phyloP scores from a whole-genome alignment of 2,329 filamentous ascomycete species.

The Lasiodiplodia hormozganensis region DNA sequence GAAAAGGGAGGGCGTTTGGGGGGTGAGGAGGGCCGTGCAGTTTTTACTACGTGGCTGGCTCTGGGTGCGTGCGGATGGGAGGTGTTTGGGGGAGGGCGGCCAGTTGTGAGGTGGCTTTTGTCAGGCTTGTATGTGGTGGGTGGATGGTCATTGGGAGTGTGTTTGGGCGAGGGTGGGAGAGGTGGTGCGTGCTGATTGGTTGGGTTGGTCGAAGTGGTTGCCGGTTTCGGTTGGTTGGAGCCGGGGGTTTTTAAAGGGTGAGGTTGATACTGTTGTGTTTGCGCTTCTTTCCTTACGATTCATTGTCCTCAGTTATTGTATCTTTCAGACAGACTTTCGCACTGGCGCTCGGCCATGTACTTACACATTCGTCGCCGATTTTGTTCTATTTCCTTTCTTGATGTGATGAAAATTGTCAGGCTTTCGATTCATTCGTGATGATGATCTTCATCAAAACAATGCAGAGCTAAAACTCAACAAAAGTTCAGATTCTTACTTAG shows the following conservation, averaged over 20 bases:
- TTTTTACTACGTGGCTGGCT: not conserved
- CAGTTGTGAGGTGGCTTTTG: not conserved
- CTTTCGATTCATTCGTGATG: not conserved
- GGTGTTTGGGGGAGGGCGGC: not conserved
- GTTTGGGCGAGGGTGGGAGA: not conserved
- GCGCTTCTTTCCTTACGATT: not conserved
- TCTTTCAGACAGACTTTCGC: too few relatives aligned
- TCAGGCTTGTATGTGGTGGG: not conserved
- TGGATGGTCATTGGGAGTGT: not conserved
- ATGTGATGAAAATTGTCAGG: not conserved
- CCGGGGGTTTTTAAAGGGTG: not conserved
- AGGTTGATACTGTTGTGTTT: not conserved
- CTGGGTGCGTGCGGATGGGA: not conserved
- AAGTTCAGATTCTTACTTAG: not conserved
- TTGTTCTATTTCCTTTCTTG: too few relatives aligned
- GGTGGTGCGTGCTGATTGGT: not conserved
- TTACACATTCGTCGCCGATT: too few relatives aligned
- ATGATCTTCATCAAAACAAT: not conserved
- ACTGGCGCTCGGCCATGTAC: too few relatives aligned
- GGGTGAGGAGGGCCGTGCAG: too few relatives aligned
- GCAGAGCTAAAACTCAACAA: not conserved
- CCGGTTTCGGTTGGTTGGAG: not conserved
- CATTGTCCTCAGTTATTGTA: not conserved
- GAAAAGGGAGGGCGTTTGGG: too few relatives aligned
- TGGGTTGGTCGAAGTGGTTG: not conserved